phyloP scores from a whole-genome alignment of 2,329 filamentous ascomycete genomes.

The Trichoderma atroviride region DNA sequence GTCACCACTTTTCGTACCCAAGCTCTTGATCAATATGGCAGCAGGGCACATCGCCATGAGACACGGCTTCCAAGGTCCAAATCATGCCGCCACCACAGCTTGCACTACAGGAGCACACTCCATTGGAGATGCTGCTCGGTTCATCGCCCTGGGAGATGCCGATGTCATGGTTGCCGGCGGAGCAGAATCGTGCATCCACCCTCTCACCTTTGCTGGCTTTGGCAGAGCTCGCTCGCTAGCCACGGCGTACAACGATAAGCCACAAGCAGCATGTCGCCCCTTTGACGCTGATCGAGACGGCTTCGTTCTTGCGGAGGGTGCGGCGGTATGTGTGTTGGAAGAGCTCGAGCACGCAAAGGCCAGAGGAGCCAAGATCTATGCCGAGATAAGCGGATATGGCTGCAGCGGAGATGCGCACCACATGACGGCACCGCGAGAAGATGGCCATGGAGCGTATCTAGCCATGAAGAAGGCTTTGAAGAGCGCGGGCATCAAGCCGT shows the following conservation, averaged over 20 bases:
- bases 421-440: constrained; percentile 84
- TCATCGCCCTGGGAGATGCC: constrained; percentile 89
- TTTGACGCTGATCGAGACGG: constrained; percentile 81
- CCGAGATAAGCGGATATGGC: constrained; percentile 86
- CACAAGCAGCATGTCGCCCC: constrained; percentile 74
- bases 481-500: constrained; percentile 69
- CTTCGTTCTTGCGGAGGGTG: constrained; percentile 92
- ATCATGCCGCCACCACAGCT: constrained; percentile 89
- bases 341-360: constrained; percentile 84
- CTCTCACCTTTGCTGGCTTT: constrained; percentile 89
- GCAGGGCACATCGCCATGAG: constrained; percentile 95
- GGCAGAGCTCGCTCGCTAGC: constrained; percentile 83
- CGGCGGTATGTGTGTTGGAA: constrained; percentile 85
- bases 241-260: constrained; percentile 75
- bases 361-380: constrained; percentile 80
- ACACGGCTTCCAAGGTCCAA: constrained; percentile 85
- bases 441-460: constrained; percentile 78
- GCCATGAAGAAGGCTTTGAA: constrained; percentile 85
- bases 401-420: constrained; percentile 89
- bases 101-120: constrained; percentile 96
- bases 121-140: constrained; percentile 88
- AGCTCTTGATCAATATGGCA: constrained; percentile 90
- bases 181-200: constrained; percentile 93
- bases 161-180: constrained; percentile 97
- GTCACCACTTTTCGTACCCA: constrained; percentile 89